Base-by-base conservation (phyloP, 2,329 filamentous ascomycete species). In the Talaromyces albobiverticillius region DNA sequence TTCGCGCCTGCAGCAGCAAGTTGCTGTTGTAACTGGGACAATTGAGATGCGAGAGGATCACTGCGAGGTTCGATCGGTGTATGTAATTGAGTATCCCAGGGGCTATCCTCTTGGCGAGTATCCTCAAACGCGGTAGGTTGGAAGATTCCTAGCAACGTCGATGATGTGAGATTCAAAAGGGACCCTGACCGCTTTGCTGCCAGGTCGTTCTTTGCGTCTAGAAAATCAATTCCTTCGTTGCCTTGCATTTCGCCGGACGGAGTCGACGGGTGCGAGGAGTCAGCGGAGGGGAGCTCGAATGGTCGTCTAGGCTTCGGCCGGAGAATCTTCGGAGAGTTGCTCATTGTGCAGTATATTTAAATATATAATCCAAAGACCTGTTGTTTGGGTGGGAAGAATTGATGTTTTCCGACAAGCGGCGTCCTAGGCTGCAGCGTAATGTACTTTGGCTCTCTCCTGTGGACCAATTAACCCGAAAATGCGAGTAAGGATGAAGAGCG, bases 101-200 rank as follows among this genome's bases (percentile, higher is more conserved):
- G 90, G 10, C 87, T 91, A 53, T 79, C 71, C 58, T 86, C 84
- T 60, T 84, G 83, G 56, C 64, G 77, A 70, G 60, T 80, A 73
- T 59, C 72, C 42, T 81, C 76, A 55, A 82, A 81, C 29, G 81
- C 79, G 1, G 83, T 82, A 6, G 84, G 85, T 10, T 85, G 86
- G 76, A 95, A 99, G 64, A 99, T 99, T 52, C 94, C 93, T 62
- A 88, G 89, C 4, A 99, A 82, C 0, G 94, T 96, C 2, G 90
- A 92, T 9, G 89, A 87, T 3, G 90, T 96, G 57, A 99, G 80
- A 68, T 96, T 95, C 66, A 91, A 77, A 54, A 90, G 82, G 9
- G 90, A 96, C 60, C 87, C 84, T 22, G 86, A 88, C 55, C 89
- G 84, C 66, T 82, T 86, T 60, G 84, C 77, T 60, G 70, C 59